Evolutionary conservation across 1,139 yeast genomes (phyloP), one percentile per base, ranked within the genome.

Genomic region (Cylindricascospora bacillispora): DNA sequence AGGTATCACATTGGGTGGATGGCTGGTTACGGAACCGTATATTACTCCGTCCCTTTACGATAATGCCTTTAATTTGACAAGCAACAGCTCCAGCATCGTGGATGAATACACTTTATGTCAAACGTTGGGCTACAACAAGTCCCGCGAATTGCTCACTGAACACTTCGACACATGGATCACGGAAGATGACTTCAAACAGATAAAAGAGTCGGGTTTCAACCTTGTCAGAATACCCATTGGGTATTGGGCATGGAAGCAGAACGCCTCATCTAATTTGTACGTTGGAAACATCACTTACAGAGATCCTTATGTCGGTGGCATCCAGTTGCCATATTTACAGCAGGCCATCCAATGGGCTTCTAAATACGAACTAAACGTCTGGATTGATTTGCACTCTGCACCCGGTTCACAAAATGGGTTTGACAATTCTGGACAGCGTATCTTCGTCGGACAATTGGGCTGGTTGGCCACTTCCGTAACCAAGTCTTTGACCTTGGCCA

Each of bases 401-500:
- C 80, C 80, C 3, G 78, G 78, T 1, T 68, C 78, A 2, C 81
- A 73, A 43, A 73, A 74, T 47, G 81, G 81, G n/a, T 73, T 73
- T 47, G 81, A 74, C 43, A 73, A 73, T 47, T 70, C 78, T 3
- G 82, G 82, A 1, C 51, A 56, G 29, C 59, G 79, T 44, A 39
- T 36, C 15, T 30, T 40, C 17, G 38, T 38, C 20, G 65, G 64
- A 35, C 49, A 53, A 28, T 61, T 71, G 6, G 63, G 63, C 4
- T 74, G 80, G 80, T 65, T 67, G 44, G 50, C 58, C 22, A 43
- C 53, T 10, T 55, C 60, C 1, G 59, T 55, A 27, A 57, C 70
- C 38, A 53, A 65, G 7, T 56, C 60, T 13, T 43, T 65, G 15
- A 66, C 79, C 0, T 38, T 56, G 13, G 47, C 57, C 7, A 67